A percentile compares a stretch with the other conserved stretches of the same genome.
These are phyloP conservation scores for Fistulifera solaris DNA, from an alignment of 108 stramenopile species.

Conservation along the genomic window DNA sequence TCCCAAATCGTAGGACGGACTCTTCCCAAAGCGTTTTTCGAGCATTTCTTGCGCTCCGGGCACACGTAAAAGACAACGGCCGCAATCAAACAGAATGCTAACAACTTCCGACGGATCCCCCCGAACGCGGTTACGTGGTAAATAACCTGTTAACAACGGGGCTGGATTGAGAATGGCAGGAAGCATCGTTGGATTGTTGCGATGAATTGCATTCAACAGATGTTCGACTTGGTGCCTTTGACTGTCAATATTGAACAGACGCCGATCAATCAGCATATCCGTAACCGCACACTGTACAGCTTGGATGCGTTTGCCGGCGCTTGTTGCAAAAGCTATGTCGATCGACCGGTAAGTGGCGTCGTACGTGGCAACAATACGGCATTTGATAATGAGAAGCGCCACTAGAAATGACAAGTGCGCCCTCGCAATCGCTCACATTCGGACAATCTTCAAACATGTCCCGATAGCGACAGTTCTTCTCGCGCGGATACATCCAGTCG, in stretches of 20 bases:
- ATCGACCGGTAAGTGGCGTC: not conserved
- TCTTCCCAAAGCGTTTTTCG: no score
- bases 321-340: not conserved
- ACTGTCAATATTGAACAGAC: no score
- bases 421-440: not conserved
- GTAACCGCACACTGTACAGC: not conserved
- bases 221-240: not conserved
- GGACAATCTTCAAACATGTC: not conserved
- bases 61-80: no score
- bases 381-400: not conserved
- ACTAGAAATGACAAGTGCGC: not conserved
- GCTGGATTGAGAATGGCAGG: not conserved
- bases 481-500: constrained; percentile 1
- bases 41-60: no score
- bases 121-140: no score
- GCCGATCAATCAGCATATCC: no score
- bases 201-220: not conserved
- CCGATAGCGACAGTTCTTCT: not conserved
- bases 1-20: no score
- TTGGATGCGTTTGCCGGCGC: no score
- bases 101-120: no score
- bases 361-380: not conserved
- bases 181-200: not conserved
- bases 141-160: not conserved
- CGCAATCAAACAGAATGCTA: no score